Percentiles rank a stretch among this genome's conserved stretches.
phyloP scores from a whole-genome alignment of 257 asterid species.

The Craterostigma plantagineum region DNA sequence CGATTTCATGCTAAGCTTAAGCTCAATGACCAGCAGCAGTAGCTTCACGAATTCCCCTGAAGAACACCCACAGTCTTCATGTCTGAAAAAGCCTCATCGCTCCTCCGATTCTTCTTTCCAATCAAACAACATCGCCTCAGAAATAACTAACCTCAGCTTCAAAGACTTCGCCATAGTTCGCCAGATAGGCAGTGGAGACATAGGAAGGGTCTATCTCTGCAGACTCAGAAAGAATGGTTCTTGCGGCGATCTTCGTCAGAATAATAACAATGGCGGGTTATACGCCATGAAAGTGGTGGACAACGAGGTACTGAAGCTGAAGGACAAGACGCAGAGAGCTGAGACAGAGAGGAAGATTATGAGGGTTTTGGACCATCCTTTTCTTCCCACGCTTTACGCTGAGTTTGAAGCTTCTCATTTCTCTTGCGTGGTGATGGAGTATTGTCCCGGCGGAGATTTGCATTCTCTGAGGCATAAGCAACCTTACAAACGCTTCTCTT shows the following conservation, averaged over 20 bases:
- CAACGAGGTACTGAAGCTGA: constrained; percentile 45
- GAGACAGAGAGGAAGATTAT: constrained; percentile 69
- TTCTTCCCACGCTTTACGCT: constrained; percentile 57
- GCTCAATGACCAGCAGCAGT: constrained; percentile 12
- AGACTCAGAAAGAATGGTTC: constrained; percentile 10
- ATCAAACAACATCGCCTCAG: constrained; percentile 13
- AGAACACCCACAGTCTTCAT: no score
- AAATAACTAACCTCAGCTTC: constrained; percentile 21
- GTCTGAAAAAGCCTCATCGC: constrained; percentile 46
- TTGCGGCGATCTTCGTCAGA: no score
- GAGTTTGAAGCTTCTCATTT: constrained; percentile 68
- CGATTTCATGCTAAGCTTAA: no score
- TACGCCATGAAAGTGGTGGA: constrained; percentile 95
- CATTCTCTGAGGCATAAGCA: constrained; percentile 61
- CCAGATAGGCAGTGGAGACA: constrained; percentile 86
- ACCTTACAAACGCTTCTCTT: constrained; percentile 59
- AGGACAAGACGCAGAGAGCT: constrained; percentile 62
- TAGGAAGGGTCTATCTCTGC: constrained; percentile 64
- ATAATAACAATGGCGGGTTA: constrained; percentile 16
- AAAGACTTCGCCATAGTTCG: constrained; percentile 55
- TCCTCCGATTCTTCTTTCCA: constrained; percentile 57
- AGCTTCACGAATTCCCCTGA: constrained; percentile 52
- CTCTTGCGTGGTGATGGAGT: constrained; percentile 75
- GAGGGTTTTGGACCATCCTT: constrained; percentile 64
- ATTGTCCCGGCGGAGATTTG: constrained; percentile 74